Evolutionary conservation across 176 grass and related monocot genomes (phyloP), one percentile per base, ranked within the genome.

Genomic region (Secale cereale): DNA sequence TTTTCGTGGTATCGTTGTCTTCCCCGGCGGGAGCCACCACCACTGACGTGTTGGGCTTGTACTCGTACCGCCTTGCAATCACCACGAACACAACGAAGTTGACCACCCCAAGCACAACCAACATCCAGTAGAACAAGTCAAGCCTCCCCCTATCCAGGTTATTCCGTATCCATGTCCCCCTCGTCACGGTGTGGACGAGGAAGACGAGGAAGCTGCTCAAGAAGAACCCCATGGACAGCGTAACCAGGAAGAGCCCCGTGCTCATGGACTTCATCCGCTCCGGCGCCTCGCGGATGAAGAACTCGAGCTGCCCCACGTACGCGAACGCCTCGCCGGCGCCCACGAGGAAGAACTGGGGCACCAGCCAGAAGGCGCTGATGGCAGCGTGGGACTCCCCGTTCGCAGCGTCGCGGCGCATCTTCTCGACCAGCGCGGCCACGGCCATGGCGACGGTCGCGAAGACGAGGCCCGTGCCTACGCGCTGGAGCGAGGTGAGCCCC

Each of bases 291-390:
- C 83, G 79, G 73, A 90, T 92, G 82, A 97, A 97, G 86, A 93
- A 97, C 71, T 97, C 94, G 3, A 91, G 83, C 78, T 97, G 94
- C 6, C 91, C 94, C 62, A 96, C 94, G 76, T 97, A 91, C 17
- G 88, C 87, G 52, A 97, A 97, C 4, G 87, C 94, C 89, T 97
- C 94, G 17, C 90, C 91, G 36, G 83, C 91, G 23, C 94, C 94
- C 0, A 93, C 88, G 0, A 97, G 84, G 71, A 91, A 90, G 86
- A 87, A 93, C 89, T 93, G 94, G 27, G 94, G 91, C 70, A 97
- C 90, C 16, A 91, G 86, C 94, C 94, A 93, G 68, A 97, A 87
- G 0, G 83, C 88, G 77, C 85, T 92, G 77, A 90, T 83, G 59
- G 40, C 19, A 1, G 1, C 70, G 41, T 10, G 33, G 13, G 45